Evolutionary conservation across 1,139 yeast genomes (phyloP).

Genomic region (Insectozyma bohioensis): DNA sequence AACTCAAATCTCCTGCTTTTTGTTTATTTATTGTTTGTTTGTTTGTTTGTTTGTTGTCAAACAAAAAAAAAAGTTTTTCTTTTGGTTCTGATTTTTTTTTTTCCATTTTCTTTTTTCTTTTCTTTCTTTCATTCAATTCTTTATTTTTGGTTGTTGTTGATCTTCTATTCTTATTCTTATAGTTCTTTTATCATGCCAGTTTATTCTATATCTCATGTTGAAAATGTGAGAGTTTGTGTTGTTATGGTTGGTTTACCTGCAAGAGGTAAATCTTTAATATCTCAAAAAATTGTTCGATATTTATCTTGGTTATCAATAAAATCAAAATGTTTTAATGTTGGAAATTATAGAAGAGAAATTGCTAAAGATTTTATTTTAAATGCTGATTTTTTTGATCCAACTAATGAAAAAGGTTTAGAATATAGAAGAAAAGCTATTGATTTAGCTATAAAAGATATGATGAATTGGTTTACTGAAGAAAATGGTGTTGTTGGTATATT

Average conservation of each 20-base stretch:
- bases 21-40: too few species aligned
- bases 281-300: slow-evolving; percentile 83
- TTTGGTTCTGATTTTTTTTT: too few species aligned
- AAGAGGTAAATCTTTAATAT: slow-evolving; percentile 74
- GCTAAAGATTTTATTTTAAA: slow-evolving; percentile 38
- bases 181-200: slow-evolving; percentile 52
- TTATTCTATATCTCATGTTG: slow-evolving; percentile 70
- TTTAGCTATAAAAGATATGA: slow-evolving; percentile 76
- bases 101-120: too few species aligned
- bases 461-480: slow-evolving; percentile 80
- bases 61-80: too few species aligned
- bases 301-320: slow-evolving; percentile 88
- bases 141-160: too few species aligned
- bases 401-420: slow-evolving; percentile 61
- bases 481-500: slow-evolving; percentile 88
- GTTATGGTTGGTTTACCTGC: slow-evolving; percentile 70
- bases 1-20: too few species aligned
- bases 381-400: slow-evolving; percentile 77
- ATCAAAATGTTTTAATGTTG: slow-evolving; percentile 88
- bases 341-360: slow-evolving; percentile 69
- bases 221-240: slow-evolving; percentile 70
- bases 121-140: too few species aligned
- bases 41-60: too few species aligned
- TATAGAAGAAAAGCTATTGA: slow-evolving; percentile 70
- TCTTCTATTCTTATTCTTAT: too few species aligned